Conservation (phyloP, 2,329 filamentous ascomycete genomes). For the Fusarium marasasianum region DNA sequence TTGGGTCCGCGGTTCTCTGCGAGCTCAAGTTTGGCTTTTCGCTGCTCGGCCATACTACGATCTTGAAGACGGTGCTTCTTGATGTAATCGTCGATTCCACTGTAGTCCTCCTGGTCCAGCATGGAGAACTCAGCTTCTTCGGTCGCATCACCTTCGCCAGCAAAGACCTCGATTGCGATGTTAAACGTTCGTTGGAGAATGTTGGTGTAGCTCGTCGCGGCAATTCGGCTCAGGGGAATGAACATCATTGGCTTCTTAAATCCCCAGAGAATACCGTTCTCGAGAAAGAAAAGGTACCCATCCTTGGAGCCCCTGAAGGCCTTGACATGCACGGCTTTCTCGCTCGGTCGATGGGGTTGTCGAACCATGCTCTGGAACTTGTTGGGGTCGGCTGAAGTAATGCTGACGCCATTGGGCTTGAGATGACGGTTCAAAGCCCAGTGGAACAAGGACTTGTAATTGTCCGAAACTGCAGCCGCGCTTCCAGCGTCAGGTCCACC, state of each 20-base stretch:
- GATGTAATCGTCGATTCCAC: constrained; percentile 71
- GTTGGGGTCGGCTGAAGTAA: constrained; percentile 63
- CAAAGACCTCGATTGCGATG: constrained; percentile 69
- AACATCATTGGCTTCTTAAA: constrained; percentile 77
- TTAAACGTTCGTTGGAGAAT: constrained; percentile 76
- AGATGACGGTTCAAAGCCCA: constrained; percentile 67
- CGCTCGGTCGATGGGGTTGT: constrained; percentile 67
- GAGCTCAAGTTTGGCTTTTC: constrained; percentile 71
- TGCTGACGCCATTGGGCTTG: constrained; percentile 57
- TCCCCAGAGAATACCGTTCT: constrained; percentile 73
- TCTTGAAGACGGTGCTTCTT: constrained; percentile 70
- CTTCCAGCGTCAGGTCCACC: constrained; percentile 58
- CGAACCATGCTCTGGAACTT: constrained; percentile 66
- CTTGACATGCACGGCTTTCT: constrained; percentile 72
- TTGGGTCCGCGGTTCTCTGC: constrained; percentile 66
- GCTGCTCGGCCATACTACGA: constrained; percentile 73
- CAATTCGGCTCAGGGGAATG: constrained; percentile 68
- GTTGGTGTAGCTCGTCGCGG: constrained; percentile 72
- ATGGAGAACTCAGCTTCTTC: constrained; percentile 75
- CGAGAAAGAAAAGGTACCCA: constrained; percentile 73
- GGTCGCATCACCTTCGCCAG: constrained; percentile 56
- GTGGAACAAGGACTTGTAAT: constrained; percentile 66
- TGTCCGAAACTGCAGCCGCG: constrained; percentile 66
- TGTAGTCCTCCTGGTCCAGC: constrained; percentile 75
- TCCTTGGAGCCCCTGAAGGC: constrained; percentile 75